These are phyloP conservation scores for Plasmodium malariae DNA, from an alignment of 169 alveolate genomes.

Conservation along the genomic window DNA sequence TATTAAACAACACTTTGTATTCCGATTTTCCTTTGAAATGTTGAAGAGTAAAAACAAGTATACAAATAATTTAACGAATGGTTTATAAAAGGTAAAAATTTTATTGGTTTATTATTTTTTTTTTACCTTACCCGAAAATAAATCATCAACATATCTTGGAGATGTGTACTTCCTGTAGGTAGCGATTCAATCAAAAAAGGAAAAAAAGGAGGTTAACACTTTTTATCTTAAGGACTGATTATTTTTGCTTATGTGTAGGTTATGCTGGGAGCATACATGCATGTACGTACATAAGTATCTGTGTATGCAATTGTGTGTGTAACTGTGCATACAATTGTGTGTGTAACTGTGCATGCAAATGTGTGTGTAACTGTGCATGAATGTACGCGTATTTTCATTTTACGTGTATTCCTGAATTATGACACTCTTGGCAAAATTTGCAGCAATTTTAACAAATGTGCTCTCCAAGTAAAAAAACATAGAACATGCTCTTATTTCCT, in stretches of 20 bases:
- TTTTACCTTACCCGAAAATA: slow-evolving; percentile 9
- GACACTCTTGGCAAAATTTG: slow-evolving; percentile 45
- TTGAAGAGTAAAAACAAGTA: not conserved
- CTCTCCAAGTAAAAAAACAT: slow-evolving; percentile 53
- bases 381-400: not conserved
- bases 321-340: not conserved
- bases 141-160: slow-evolving; percentile 22
- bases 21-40: slow-evolving; percentile 10
- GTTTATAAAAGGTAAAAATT: not conserved
- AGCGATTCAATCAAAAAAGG: not conserved
- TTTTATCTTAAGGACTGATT: too few relatives aligned
- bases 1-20: not conserved
- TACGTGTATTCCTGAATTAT: slow-evolving; percentile 72
- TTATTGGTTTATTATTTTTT: not conserved
- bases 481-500: slow-evolving; percentile 44
- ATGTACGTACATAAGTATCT: too few relatives aligned
- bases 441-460: slow-evolving; percentile 23
- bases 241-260: too few relatives aligned
- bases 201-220: too few relatives aligned
- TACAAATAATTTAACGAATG: not conserved
- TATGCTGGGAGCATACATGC: too few relatives aligned
- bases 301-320: not conserved
- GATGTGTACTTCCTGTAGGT: slow-evolving; percentile 33
- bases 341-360: not conserved
- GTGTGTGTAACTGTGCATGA: not conserved